These are phyloP conservation scores for Phalaenopsis equestris DNA, from an alignment of 106 monocot species.

Conservation along the genomic window DNA sequence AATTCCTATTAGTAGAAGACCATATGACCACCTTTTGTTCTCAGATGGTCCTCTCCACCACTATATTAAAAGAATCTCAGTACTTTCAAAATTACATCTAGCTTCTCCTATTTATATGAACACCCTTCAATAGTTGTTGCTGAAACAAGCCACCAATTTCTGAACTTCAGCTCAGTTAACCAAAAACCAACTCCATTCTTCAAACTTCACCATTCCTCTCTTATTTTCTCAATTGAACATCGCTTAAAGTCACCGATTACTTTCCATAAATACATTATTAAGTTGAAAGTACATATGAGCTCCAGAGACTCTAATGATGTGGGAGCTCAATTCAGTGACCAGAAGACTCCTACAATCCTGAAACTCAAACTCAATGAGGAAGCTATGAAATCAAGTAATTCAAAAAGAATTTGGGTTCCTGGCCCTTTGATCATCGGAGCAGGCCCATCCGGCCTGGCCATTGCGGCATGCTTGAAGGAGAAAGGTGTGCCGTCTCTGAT, in stretches of 20 bases:
- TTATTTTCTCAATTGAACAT: too few relatives aligned
- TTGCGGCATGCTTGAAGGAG: constrained; percentile 57
- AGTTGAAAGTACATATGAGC: too few relatives aligned
- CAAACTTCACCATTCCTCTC: too few relatives aligned
- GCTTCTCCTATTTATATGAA: constrained; percentile 25
- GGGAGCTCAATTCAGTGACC: too few relatives aligned
- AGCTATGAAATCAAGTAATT: not conserved
- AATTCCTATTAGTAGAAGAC: constrained; percentile 21
- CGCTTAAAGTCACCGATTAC: too few relatives aligned
- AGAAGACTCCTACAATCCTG: constrained; percentile 1
- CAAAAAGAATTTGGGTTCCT: constrained; percentile 49
- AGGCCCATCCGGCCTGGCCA: constrained; percentile 70
- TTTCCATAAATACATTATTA: too few relatives aligned
- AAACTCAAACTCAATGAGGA: constrained; percentile 12
- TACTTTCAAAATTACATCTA: constrained; percentile 3
- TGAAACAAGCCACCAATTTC: not conserved
- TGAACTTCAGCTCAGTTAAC: not conserved
- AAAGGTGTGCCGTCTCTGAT: constrained; percentile 63
- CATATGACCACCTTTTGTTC: constrained; percentile 9
- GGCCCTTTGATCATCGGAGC: constrained; percentile 79
- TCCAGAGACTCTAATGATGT: too few relatives aligned
- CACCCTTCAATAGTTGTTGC: not conserved
- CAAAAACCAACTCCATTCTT: too few relatives aligned
- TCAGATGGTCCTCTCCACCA: constrained; percentile 28
- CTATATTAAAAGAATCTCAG: constrained; percentile 13